Evolutionary conservation across 768 basidiomycete species (phyloP).

Genomic region (Mycena filopes): DNA sequence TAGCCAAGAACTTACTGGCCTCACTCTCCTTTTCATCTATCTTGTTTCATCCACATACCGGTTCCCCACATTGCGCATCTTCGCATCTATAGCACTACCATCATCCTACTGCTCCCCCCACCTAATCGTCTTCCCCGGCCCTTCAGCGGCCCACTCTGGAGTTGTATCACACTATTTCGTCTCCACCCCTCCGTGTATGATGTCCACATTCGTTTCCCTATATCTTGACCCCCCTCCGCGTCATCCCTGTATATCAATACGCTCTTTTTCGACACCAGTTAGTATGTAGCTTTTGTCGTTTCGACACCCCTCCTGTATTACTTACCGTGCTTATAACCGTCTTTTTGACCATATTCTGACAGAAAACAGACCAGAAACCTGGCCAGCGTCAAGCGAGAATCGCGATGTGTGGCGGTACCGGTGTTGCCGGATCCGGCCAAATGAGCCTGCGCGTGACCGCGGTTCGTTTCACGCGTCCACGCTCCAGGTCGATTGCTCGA

Average conservation of each 20-base stretch:
- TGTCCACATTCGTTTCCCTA: conserved; percentile 28
- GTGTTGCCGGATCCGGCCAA: neutral
- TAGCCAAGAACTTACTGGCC: conserved; percentile 36
- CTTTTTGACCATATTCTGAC: too few species aligned
- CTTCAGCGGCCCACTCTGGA: conserved; percentile 26
- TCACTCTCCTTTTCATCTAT: conserved; percentile 30
- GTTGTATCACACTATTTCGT: conserved; percentile 30
- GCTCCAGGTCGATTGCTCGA: too few species aligned
- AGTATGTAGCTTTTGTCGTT: conserved; percentile 34
- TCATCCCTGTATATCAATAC: conserved; percentile 30
- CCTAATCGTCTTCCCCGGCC: conserved; percentile 29
- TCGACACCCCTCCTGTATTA: conserved; percentile 32
- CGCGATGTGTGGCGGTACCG: too few species aligned
- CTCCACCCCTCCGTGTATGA: conserved; percentile 27
- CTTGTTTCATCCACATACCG: conserved; percentile 1
- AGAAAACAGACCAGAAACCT: too few species aligned
- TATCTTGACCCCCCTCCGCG: conserved; percentile 29
- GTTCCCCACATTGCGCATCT: conserved; percentile 23
- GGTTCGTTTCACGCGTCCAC: neutral
- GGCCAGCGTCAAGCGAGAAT: too few species aligned
- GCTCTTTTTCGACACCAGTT: conserved; percentile 18
- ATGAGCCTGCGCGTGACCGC: conserved; percentile 15
- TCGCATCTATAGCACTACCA: conserved; percentile 26
- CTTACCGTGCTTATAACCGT: conserved; percentile 3
- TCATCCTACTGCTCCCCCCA: conserved; percentile 24